These are phyloP conservation scores for Alternaria brassicae DNA, from an alignment of 2,329 filamentous ascomycete genomes.

Conservation along the genomic window DNA sequence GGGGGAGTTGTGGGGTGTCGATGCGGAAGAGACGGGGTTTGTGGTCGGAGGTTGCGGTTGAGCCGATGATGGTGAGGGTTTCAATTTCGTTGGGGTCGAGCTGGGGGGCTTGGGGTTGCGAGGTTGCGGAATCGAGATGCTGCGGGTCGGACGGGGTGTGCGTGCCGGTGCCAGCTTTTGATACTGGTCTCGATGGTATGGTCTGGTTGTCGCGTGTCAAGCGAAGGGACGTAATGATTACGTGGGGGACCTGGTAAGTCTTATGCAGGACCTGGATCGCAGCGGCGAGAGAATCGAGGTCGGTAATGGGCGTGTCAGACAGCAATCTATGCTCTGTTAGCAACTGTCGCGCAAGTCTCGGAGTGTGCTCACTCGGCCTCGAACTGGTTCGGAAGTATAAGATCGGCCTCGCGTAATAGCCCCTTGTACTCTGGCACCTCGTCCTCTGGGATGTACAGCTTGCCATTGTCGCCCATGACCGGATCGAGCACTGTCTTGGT, in stretches of 20 bases:
- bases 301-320: constrained; percentile 81
- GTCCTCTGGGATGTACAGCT: constrained; percentile 88
- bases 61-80: constrained; percentile 76
- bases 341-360: not conserved
- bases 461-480: constrained; percentile 96
- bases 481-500: constrained; percentile 77
- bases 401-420: constrained; percentile 79
- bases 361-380: constrained; percentile 78
- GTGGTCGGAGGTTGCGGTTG: constrained; percentile 69
- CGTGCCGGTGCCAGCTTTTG: constrained; percentile 44
- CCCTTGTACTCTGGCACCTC: constrained; percentile 90
- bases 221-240: constrained; percentile 90
- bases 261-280: constrained; percentile 81
- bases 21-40: constrained; percentile 86
- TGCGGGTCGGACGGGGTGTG: constrained; percentile 31
- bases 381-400: constrained; percentile 96
- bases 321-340: constrained; percentile 66
- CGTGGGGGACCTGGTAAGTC: constrained; percentile 78
- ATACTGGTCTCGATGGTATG: constrained; percentile 36
- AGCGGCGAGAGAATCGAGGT: constrained; percentile 72
- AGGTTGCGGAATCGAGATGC: constrained; percentile 16
- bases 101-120: constrained; percentile 1
- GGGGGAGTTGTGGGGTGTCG: constrained; percentile 83
- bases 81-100: constrained; percentile 25
- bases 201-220: constrained; percentile 64